Evolutionary conservation across 495 filamentous ascomycete species (phyloP).

Genomic region (Lepraria neglecta): DNA sequence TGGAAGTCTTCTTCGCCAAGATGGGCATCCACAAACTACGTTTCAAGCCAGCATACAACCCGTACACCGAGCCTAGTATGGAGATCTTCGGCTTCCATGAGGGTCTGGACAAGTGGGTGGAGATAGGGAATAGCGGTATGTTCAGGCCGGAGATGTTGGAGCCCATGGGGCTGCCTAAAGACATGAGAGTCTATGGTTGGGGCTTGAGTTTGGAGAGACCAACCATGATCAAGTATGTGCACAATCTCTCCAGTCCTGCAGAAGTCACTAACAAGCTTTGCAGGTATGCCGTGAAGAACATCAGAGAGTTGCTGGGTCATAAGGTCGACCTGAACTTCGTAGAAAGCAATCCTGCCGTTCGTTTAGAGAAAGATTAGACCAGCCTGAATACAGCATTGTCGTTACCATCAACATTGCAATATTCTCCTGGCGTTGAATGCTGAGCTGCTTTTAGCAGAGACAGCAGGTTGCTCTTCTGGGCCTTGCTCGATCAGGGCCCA

Average conservation of each 20-base stretch:
- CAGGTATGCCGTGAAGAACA: constrained; percentile 69
- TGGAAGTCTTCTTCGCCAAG: constrained; percentile 91
- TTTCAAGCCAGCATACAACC: constrained; percentile 98
- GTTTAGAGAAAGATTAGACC: constrained; percentile 50
- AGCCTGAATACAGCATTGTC: not conserved
- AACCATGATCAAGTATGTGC: constrained; percentile 86
- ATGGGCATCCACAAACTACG: constrained; percentile 85
- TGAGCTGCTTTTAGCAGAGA: too few species aligned
- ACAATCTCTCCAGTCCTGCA: not conserved
- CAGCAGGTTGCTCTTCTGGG: too few species aligned
- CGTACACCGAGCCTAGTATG: constrained; percentile 96
- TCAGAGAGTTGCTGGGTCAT: constrained; percentile 78
- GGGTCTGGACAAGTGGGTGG: constrained; percentile 83
- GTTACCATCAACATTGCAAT: too few species aligned
- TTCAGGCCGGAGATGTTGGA: constrained; percentile 96
- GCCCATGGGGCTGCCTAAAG: constrained; percentile 79
- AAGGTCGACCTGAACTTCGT: constrained; percentile 82
- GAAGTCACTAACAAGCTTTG: constrained; percentile 2
- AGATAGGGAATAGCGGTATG: constrained; percentile 98
- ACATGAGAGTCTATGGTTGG: constrained; percentile 86
- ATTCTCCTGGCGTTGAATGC: too few species aligned
- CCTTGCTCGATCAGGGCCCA: too few species aligned
- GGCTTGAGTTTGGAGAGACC: constrained; percentile 86
- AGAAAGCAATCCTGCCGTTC: constrained; percentile 73
- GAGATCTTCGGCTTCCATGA: constrained; percentile 93